Evolutionary conservation across 225 moss, liverwort and hornwort species (phyloP).

Genomic region (Thuidium tamariscinum): DNA sequence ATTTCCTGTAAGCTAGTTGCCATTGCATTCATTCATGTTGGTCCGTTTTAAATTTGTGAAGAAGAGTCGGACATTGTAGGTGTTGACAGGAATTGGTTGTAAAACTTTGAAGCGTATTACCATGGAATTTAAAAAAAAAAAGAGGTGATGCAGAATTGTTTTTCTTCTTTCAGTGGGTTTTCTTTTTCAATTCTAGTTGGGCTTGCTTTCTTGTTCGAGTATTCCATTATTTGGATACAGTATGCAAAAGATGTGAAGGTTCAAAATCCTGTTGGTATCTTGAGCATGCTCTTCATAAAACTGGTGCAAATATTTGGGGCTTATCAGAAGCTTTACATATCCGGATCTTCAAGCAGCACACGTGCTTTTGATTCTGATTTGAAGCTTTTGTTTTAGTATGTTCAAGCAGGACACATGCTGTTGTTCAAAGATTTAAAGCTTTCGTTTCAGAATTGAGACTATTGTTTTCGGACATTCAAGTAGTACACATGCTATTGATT

Average conservation of each 20-base stretch:
- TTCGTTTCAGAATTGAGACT: not conserved
- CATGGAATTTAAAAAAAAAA: not conserved
- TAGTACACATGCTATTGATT: not conserved
- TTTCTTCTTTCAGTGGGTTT: not conserved
- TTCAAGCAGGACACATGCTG: not conserved
- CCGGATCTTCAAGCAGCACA: not conserved
- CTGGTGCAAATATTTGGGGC: no score
- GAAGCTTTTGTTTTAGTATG: not conserved
- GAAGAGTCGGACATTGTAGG: not conserved
- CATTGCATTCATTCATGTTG: not conserved
- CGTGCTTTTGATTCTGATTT: not conserved
- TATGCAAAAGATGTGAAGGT: not conserved
- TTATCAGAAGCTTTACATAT: no score
- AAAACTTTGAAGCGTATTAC: no score
- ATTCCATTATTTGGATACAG: no score
- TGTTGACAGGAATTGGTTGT: not conserved
- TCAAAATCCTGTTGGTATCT: not conserved
- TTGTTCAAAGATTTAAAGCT: not conserved
- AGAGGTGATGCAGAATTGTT: no score
- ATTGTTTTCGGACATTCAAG: not conserved
- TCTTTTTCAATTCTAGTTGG: not conserved
- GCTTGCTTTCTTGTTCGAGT: not conserved
- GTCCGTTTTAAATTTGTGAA: not conserved
- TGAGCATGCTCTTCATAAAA: no score
- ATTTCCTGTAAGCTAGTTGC: not conserved